phyloP scores from a whole-genome alignment of 768 basidiomycete species.

The Lentinus brumalis region DNA sequence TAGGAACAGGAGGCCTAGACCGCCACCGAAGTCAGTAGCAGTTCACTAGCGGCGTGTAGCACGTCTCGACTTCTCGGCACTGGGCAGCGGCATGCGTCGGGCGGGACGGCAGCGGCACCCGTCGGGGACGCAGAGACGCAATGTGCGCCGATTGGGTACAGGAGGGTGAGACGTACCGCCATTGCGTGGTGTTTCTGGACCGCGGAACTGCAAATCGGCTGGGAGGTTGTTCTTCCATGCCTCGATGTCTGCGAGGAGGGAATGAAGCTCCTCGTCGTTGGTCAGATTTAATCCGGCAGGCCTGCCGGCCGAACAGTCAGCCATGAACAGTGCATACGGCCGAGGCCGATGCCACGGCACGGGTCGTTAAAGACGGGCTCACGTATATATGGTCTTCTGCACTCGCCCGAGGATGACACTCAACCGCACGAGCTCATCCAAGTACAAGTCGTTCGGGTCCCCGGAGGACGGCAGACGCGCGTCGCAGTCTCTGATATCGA shows the following conservation, averaged over 20 bases:
- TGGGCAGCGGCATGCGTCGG: background rate
- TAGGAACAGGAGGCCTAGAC: constrained; percentile 80
- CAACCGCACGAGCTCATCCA: constrained; percentile 89
- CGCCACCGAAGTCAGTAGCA: background rate
- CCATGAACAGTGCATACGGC: constrained; percentile 4
- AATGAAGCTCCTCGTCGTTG: constrained; percentile 75
- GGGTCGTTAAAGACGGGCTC: constrained; percentile 19
- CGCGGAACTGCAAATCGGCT: constrained; percentile 74
- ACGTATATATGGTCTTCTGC: constrained; percentile 93
- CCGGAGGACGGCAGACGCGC: constrained; percentile 90
- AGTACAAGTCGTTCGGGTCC: constrained; percentile 74
- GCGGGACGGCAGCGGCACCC: constrained; percentile 1
- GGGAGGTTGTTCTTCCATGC: constrained; percentile 82
- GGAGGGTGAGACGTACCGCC: constrained; percentile 53
- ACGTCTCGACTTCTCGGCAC: background rate
- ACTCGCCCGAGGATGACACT: constrained; percentile 91
- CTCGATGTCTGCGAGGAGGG: constrained; percentile 65
- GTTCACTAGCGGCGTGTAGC: background rate
- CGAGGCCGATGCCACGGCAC: constrained; percentile 13
- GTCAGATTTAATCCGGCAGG: constrained; percentile 87
- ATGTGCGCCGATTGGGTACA: background rate
- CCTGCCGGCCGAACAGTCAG: constrained; percentile 40
- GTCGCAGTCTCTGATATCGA: constrained; percentile 96
- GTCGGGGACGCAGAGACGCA: background rate
- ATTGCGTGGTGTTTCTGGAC: constrained; percentile 61